Percentiles rank a stretch among this genome's conserved stretches.
Evolutionary conservation across 768 basidiomycete genomes (phyloP).

Genomic region (Boletus huronensis): DNA sequence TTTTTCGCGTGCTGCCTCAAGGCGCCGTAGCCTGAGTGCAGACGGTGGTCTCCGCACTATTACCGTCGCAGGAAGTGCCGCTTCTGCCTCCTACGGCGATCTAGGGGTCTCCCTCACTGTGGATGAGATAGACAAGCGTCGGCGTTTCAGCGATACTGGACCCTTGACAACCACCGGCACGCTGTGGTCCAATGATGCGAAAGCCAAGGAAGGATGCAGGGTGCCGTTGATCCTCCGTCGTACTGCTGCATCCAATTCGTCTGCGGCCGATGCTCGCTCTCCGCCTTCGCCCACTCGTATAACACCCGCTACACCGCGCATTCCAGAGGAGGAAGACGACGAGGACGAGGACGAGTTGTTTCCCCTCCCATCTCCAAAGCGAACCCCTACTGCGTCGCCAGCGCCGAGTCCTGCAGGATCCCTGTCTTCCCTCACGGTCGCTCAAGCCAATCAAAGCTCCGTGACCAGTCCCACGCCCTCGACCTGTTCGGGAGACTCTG

Average conservation of each 20-base stretch:
- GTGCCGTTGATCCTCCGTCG: neutral
- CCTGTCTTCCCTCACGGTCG: slow-evolving; percentile 19
- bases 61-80: slow-evolving; percentile 30
- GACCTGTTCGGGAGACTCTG: slow-evolving; percentile 15
- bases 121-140: slow-evolving; percentile 62
- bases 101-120: slow-evolving; percentile 44
- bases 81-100: slow-evolving; percentile 22
- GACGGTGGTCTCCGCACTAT: slow-evolving; percentile 32
- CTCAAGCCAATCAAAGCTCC: neutral
- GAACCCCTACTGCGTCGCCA: slow-evolving; percentile 47
- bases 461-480: slow-evolving; percentile 15
- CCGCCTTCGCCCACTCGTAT: slow-evolving; percentile 12
- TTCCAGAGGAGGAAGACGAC: slow-evolving; percentile 38
- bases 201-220: neutral
- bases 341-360: slow-evolving; percentile 57
- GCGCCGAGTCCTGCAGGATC: slow-evolving; percentile 34
- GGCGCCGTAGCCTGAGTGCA: slow-evolving; percentile 48
- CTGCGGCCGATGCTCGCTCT: neutral
- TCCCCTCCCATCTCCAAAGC: slow-evolving; percentile 56
- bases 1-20: slow-evolving; percentile 60
- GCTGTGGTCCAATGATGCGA: neutral
- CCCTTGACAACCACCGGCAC: neutral
- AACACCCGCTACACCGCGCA: slow-evolving; percentile 20
- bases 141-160: slow-evolving; percentile 41
- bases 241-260: neutral